Evolutionary conservation across 2,329 filamentous ascomycete genomes (phyloP).

Genomic region (Verticillium nubilum): DNA sequence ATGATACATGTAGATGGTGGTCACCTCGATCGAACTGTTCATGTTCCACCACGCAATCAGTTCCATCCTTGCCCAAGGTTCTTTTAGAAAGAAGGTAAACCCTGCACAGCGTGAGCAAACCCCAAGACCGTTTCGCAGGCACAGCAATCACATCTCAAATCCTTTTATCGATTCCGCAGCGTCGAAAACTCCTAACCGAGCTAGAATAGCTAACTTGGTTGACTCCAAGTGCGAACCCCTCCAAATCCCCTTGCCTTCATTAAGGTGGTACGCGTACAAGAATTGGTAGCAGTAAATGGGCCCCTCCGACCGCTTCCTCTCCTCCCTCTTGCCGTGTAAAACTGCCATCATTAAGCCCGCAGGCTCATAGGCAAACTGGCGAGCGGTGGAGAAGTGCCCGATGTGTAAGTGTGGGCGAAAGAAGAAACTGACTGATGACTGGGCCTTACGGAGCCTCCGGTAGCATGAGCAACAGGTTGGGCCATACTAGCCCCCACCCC

Average conservation of each 20-base stretch:
- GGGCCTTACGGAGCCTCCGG: background rate
- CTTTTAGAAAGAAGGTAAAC: too few relatives aligned
- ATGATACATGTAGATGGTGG: too few relatives aligned
- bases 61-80: too few relatives aligned
- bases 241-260: slow-evolving; percentile 5
- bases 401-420: background rate
- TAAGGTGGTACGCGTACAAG: slow-evolving; percentile 14
- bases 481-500: background rate
- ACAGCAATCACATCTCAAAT: background rate
- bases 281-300: slow-evolving; percentile 13
- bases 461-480: background rate
- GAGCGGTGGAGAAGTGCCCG: background rate
- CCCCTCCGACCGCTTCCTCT: slow-evolving; percentile 5
- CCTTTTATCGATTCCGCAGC: background rate
- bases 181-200: background rate
- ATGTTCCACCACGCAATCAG: too few relatives aligned
- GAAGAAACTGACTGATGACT: background rate
- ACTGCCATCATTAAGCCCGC: slow-evolving; percentile 5
- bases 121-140: too few relatives aligned
- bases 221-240: background rate
- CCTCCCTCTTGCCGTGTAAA: slow-evolving; percentile 3
- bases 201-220: background rate
- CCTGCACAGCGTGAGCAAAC: too few relatives aligned
- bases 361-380: slow-evolving; percentile 1
- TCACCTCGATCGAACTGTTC: too few relatives aligned